phyloP scores from a whole-genome alignment of 495 filamentous ascomycete species.

The Hypoxylon subgilvum region DNA sequence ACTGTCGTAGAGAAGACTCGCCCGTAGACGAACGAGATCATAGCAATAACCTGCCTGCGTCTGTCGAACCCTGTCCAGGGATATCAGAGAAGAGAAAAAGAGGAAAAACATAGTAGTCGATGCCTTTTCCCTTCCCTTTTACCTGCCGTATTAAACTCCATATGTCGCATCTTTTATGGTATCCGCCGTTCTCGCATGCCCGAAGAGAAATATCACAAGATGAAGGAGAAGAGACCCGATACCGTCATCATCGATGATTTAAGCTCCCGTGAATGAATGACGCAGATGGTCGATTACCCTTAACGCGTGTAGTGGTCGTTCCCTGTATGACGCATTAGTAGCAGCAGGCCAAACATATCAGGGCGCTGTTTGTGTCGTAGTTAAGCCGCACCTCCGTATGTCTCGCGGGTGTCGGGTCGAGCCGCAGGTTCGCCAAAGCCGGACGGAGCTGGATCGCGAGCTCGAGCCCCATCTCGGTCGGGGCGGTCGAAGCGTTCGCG shows the following conservation, averaged over 20 bases:
- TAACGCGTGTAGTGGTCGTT: constrained; percentile 27
- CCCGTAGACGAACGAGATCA: constrained; percentile 30
- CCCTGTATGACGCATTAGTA: constrained; percentile 34
- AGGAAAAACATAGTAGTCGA: constrained; percentile 33
- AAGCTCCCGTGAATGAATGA: constrained; percentile 14
- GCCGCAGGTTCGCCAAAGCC: constrained; percentile 65
- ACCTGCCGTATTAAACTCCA: constrained; percentile 47
- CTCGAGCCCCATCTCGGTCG: constrained; percentile 52
- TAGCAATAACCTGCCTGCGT: constrained; percentile 23
- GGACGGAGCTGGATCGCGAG: constrained; percentile 58
- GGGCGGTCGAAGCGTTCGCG: constrained; percentile 62
- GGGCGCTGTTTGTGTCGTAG: constrained; percentile 5
- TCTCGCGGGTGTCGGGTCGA: constrained; percentile 67
- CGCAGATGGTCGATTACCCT: constrained; percentile 10
- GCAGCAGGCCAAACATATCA: constrained; percentile 22
- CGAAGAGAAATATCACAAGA: constrained; percentile 36
- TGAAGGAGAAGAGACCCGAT: constrained; percentile 21
- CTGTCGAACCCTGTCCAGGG: constrained; percentile 34
- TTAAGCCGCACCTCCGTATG: constrained; percentile 57
- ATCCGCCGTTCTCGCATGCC: constrained; percentile 39
- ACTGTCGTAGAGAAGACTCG: constrained; percentile 12
- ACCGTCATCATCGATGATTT: constrained; percentile 21
- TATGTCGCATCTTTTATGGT: constrained; percentile 39
- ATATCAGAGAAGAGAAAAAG: constrained; percentile 29
- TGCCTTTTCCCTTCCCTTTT: constrained; percentile 47